Evolutionary conservation across 1,139 yeast genomes (phyloP), one percentile per base, ranked within the genome.

Genomic region (Blastobotrys ciferrii): DNA sequence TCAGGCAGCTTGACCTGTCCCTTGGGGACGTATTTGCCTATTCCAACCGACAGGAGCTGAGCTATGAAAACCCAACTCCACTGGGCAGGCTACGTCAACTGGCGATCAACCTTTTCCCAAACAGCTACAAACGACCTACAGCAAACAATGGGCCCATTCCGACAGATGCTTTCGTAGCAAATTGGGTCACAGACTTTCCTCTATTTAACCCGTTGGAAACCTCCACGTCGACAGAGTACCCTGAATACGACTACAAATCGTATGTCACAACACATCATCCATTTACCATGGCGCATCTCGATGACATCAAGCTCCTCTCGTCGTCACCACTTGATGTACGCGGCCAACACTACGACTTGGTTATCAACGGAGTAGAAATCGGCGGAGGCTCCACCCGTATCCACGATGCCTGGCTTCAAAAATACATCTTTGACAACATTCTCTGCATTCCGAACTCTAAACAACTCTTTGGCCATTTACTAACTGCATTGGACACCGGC

Each of bases 361-460:
- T 94, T 0, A 73, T 94, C 35, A 92, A 92, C 61, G 99, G 98
- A 1, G 89, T 87, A 4, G 99, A 92, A 65, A 78, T 91, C 2
- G 99, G 98, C 20, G 99, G 99, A 20, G 99, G 99, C 0, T 87
- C 96, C 11, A 77, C 96, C 58, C 88, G 99, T 78, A 78, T 92
- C 25, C 99, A 92, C 64, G 96, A 89, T 63, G 75, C 92, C 0
- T 74, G 70, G 12, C 72, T 92, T 25, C 99, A 92, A 65, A 74
- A 75, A 51, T 87, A 73, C 62, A 77, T 92, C 2, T 60, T 69
- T 43, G 59, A 64, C 28, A 43, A 62, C n/a, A 52, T 69, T 5
- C 54, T 69, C 40, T 53, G 57, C 13, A 61, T 69, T 25, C 32
- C 52, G 11, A 73, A 87, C 55, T 76, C 85, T 46, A 73, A 82